Base-by-base conservation (phyloP, 2,329 filamentous ascomycete genomes). In the Colletotrichum theobromicola region DNA sequence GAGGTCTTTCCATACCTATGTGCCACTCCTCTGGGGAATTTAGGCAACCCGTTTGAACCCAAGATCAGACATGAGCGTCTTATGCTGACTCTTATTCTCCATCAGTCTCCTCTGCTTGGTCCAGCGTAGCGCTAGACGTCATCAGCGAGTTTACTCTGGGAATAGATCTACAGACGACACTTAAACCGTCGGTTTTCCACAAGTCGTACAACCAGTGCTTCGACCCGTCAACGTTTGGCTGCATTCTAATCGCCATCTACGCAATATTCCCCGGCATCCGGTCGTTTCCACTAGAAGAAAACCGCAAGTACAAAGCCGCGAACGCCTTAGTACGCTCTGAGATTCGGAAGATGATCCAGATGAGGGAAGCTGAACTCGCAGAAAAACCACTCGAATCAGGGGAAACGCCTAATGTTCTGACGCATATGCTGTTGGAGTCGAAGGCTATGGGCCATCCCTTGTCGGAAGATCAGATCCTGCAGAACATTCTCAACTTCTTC, bases 401-500 rank as follows among this genome's bases (percentile, higher is more conserved):
- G 16, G 80, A 79, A 5, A n/a, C 9, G 24, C 68, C 79, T 8
- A 75, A 82, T 70, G 77, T 80, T 18, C 78, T 84, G 2, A 81
- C 82, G 24, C 79, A 82, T 10, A 78, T 85, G 72, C 82, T 86
- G 5, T 76, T 82, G 37, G 80, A 83, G 2, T 82, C 81, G 50
- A 77, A 67, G 34, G 1, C 68, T 75, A 21, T 76, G 77, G 53
- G 76, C 67, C 7, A 78, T 68, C 2, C 68, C n/a, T 76, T 69
- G 76, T 63, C 65, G 28, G 75, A 72, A 18, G 79, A 83, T 70
- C 80, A 85, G 55, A 77, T 85, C 6, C 79, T 84, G 18, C 83
- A 82, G 37, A 80, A 87, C 77, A 75, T 86, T 28, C 81, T 88
- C 78, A 87, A 86, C 9, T 84, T 87, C 75, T 78, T 87, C 35